A percentile compares a stretch with the other conserved stretches of the same genome.
These are phyloP conservation scores for Alternaria atra DNA, from an alignment of 2,329 filamentous ascomycete genomes.

Conservation along the genomic window DNA sequence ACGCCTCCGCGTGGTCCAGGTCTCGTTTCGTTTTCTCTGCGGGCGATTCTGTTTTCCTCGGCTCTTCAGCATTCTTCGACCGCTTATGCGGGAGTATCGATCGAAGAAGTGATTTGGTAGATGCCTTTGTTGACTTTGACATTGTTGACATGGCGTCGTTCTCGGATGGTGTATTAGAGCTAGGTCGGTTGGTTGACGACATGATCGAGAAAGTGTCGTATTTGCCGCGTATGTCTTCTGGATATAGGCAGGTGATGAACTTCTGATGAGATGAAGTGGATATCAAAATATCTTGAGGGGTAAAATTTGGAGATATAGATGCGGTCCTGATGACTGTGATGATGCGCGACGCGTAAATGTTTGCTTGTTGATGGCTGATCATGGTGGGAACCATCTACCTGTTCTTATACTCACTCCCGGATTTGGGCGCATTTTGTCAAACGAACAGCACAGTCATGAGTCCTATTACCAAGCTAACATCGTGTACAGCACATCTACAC, in stretches of 20 bases:
- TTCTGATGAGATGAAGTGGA: background rate
- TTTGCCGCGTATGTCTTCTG: background rate
- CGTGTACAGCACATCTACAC: background rate
- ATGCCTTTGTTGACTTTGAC: constrained; percentile 37
- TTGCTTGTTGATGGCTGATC: background rate
- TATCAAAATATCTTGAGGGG: background rate
- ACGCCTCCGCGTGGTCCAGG: constrained; percentile 28
- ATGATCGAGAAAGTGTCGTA: constrained; percentile 4
- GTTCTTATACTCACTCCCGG: background rate
- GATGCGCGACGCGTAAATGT: too few relatives aligned
- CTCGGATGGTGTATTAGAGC: constrained; percentile 5
- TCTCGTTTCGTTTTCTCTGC: constrained; percentile 22
- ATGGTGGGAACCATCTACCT: background rate
- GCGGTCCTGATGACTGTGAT: background rate
- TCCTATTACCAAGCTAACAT: background rate
- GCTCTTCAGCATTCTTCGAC: constrained; percentile 4
- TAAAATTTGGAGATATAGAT: background rate
- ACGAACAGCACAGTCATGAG: background rate
- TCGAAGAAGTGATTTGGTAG: constrained; percentile 34
- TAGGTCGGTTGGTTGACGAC: constrained; percentile 4
- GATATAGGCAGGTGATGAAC: background rate
- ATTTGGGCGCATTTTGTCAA: background rate
- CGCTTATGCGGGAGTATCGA: constrained; percentile 29
- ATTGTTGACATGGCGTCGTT: constrained; percentile 28
- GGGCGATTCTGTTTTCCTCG: constrained; percentile 11